A percentile compares a stretch with the other conserved stretches of the same genome.
Evolutionary conservation across 805 yeast species (phyloP).

Genomic region (Yarrowia keelungensis): DNA sequence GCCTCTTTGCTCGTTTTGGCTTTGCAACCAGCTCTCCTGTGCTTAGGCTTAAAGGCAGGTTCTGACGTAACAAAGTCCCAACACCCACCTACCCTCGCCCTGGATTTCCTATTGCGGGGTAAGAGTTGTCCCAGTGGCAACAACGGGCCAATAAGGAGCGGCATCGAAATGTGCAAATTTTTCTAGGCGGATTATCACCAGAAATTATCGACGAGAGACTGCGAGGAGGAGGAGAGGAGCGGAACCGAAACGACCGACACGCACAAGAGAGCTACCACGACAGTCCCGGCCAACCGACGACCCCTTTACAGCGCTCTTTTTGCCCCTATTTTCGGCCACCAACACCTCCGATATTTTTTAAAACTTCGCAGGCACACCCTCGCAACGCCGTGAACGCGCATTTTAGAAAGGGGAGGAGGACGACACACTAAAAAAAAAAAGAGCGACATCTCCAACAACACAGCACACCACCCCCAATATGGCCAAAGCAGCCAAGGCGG

Average conservation of each 20-base stretch:
- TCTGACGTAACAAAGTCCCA: conserved; percentile 33
- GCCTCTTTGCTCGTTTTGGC: conserved; percentile 2
- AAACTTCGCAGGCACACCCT: conserved; percentile 16
- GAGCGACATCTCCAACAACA: conserved; percentile 27
- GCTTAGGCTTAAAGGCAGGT: conserved; percentile 17
- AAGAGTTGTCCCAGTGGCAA: conserved; percentile 39
- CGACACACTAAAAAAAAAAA: conserved; percentile 19
- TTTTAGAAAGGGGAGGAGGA: conserved; percentile 31
- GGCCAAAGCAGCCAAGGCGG: conserved; percentile 52
- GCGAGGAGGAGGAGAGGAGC: conserved; percentile 39
- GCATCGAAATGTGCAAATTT: conserved; percentile 38
- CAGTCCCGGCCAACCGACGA: conserved; percentile 12
- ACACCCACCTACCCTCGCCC: conserved; percentile 28
- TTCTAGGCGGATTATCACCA: conserved; percentile 37
- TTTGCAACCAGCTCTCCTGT: conserved; percentile 11
- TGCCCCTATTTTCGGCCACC: conserved; percentile 21
- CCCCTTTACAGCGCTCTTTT: conserved; percentile 20
- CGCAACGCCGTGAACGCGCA: conserved; percentile 28
- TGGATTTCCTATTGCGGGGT: conserved; percentile 33
- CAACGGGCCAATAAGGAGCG: conserved; percentile 39
- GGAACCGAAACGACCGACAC: conserved; percentile 23
- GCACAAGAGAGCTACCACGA: neutral
- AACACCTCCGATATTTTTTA: conserved; percentile 13
- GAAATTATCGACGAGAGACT: conserved; percentile 37
- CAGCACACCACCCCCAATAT: conserved; percentile 19